These are phyloP conservation scores for Silybum marianum DNA, from an alignment of 129 eudicot genomes.

Conservation along the genomic window DNA sequence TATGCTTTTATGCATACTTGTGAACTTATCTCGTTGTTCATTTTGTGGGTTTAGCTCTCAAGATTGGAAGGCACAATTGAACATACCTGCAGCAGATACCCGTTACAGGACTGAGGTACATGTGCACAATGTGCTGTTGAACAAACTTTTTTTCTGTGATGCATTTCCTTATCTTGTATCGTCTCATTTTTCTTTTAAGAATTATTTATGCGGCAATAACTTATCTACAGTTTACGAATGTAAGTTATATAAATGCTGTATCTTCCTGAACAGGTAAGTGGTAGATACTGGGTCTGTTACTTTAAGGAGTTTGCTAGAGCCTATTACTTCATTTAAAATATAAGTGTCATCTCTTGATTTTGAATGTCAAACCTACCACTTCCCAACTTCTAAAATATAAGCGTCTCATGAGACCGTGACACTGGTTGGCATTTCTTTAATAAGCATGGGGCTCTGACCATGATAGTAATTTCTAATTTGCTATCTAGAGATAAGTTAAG, in stretches of 20 bases:
- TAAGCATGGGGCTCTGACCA: background rate
- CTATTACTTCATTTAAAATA: background rate
- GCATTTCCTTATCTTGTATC: background rate
- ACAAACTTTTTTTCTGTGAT: background rate
- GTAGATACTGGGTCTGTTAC: background rate
- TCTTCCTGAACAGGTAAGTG: background rate
- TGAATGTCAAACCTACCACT: background rate
- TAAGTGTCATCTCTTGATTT: background rate
- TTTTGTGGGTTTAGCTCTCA: constrained; percentile 53
- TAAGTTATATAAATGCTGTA: background rate
- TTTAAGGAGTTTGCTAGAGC: background rate
- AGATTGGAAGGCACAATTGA: constrained; percentile 66
- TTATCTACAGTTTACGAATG: background rate
- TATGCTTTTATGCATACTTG: background rate
- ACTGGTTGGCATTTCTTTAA: background rate
- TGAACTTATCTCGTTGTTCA: constrained; percentile 23
- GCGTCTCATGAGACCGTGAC: background rate
- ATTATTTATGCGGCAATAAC: background rate
- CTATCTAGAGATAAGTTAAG: background rate
- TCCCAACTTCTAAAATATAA: background rate
- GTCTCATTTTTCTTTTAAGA: background rate
- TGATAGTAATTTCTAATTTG: background rate
- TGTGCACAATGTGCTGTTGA: background rate
- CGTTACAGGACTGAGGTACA: constrained; percentile 79
- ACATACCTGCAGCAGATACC: constrained; percentile 59